These are phyloP conservation scores for Xylaria cubensis DNA, from an alignment of 495 filamentous ascomycete species.

Conservation along the genomic window DNA sequence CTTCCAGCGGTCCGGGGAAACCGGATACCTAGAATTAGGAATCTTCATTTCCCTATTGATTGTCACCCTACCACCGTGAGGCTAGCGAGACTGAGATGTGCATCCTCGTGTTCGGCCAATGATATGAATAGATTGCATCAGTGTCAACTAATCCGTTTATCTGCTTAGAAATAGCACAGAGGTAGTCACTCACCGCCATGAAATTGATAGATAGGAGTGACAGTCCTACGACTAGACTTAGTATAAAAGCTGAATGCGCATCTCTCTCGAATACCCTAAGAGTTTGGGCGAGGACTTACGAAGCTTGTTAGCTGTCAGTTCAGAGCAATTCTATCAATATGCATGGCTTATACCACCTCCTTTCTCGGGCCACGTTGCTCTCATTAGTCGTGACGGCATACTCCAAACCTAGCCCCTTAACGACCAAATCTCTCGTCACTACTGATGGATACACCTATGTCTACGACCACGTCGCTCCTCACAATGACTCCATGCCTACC, in stretches of 20 bases:
- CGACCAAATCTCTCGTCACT: constrained; percentile 3
- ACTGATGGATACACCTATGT: constrained; percentile 2
- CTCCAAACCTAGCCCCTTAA: background rate
- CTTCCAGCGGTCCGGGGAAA: background rate
- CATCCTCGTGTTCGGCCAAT: background rate
- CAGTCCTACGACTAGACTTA: too few species aligned
- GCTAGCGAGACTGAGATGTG: background rate
- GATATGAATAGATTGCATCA: background rate
- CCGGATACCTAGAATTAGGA: background rate
- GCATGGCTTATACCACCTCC: background rate
- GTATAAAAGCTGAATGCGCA: background rate
- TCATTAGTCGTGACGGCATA: background rate
- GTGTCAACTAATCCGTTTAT: background rate
- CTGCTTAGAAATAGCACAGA: background rate
- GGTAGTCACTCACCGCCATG: background rate
- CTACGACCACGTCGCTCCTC: constrained; percentile 1
- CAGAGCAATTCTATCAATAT: background rate
- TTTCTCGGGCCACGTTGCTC: background rate
- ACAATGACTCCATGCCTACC: constrained; percentile 22
- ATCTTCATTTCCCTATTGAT: background rate
- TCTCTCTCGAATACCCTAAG: too few species aligned
- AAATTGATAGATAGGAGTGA: background rate
- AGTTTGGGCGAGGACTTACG: background rate
- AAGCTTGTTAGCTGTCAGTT: background rate
- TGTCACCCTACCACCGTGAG: background rate